These are phyloP conservation scores for Tolypocladium inflatum DNA, from an alignment of 2,329 filamentous ascomycete species.

Conservation along the genomic window DNA sequence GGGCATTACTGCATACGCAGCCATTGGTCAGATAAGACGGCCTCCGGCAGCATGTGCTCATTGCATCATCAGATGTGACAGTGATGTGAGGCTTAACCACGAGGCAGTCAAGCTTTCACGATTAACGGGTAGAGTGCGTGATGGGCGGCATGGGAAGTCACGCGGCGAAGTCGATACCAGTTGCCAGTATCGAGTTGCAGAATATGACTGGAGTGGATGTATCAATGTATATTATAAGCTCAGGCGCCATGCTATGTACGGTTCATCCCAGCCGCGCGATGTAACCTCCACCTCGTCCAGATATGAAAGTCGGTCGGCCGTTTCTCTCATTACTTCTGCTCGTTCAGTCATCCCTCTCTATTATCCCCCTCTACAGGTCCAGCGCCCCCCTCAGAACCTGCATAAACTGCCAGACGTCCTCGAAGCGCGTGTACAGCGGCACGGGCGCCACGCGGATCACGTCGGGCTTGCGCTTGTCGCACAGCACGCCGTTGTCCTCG, in stretches of 20 bases:
- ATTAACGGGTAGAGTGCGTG: no score
- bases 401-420: slow-evolving; percentile 53
- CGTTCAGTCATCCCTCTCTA: background rate
- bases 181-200: background rate
- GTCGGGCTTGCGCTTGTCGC: slow-evolving; percentile 77
- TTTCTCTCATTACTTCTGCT: background rate
- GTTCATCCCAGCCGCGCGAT: background rate
- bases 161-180: no score
- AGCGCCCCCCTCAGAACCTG: slow-evolving; percentile 26
- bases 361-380: slow-evolving; percentile 7
- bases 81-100: no score
- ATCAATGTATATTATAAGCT: background rate
- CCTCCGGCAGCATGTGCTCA: no score
- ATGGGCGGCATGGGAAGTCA: no score
- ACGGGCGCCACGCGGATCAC: slow-evolving; percentile 78
- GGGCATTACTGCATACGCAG: background rate
- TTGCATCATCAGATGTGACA: no score
- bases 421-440: slow-evolving; percentile 74
- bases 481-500: slow-evolving; percentile 60
- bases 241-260: background rate
- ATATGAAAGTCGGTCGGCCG: background rate
- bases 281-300: background rate
- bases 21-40: background rate
- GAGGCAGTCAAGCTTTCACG: no score
- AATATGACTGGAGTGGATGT: background rate